phyloP scores from a whole-genome alignment of 768 basidiomycete species.

The Cystofilobasidium bisporidii region DNA sequence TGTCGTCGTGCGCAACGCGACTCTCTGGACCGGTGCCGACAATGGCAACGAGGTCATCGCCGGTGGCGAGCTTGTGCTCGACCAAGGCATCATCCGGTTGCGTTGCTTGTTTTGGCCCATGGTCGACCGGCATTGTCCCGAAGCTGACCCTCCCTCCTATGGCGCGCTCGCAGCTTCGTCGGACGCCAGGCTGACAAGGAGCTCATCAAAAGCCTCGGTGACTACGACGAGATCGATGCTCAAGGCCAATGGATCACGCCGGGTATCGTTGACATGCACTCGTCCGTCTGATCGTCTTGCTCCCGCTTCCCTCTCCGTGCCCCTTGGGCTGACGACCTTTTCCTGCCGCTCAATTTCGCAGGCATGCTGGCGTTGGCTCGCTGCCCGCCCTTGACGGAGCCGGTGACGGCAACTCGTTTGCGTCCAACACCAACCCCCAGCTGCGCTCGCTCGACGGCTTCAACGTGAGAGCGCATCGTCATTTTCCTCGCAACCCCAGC shows the following conservation, averaged over 20 bases:
- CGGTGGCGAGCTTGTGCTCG: slow-evolving; percentile 54
- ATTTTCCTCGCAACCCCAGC: not conserved
- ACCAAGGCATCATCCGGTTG: slow-evolving; percentile 51
- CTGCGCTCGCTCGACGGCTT: slow-evolving; percentile 73
- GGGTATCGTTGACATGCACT: slow-evolving; percentile 38
- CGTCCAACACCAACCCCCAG: slow-evolving; percentile 36
- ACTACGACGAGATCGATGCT: slow-evolving; percentile 49
- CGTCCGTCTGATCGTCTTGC: slow-evolving; percentile 2
- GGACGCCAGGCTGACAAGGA: slow-evolving; percentile 47
- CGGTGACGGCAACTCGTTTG: slow-evolving; percentile 4
- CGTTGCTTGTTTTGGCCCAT: no score
- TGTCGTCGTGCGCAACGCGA: slow-evolving; percentile 57
- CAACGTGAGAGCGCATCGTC: slow-evolving; percentile 61
- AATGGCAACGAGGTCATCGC: slow-evolving; percentile 52
- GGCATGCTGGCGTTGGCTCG: not conserved
- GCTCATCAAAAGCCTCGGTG: slow-evolving; percentile 54
- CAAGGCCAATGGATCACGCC: slow-evolving; percentile 68
- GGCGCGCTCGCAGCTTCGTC: slow-evolving; percentile 40
- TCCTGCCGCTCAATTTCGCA: no score
- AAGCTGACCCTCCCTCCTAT: no score
- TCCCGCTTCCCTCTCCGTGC: not conserved
- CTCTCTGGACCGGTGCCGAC: slow-evolving; percentile 63
- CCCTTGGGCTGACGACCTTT: no score
- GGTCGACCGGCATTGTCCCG: no score
- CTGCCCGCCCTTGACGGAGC: slow-evolving; percentile 1